Evolutionary conservation across 2,329 filamentous ascomycete genomes (phyloP).

Genomic region (Cercospora janseana): DNA sequence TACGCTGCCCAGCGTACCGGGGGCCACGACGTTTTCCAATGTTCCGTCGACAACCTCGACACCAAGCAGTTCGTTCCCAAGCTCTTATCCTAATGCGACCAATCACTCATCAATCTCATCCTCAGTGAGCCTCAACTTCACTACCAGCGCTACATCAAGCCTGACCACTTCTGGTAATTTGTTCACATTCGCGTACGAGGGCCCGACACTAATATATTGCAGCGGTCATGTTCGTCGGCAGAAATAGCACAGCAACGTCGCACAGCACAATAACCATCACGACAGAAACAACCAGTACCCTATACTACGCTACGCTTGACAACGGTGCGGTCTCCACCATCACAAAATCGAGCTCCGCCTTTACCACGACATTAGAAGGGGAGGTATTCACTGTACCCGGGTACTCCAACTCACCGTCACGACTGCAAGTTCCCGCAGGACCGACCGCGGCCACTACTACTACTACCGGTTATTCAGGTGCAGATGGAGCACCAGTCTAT

Average conservation of each 20-base stretch:
- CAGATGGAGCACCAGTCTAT: slow-evolving; percentile 11
- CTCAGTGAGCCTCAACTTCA: slow-evolving; percentile 4
- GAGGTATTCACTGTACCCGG: slow-evolving; percentile 27
- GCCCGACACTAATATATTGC: slow-evolving; percentile 15
- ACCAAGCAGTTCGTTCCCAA: slow-evolving; percentile 8
- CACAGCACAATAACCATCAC: slow-evolving; percentile 24
- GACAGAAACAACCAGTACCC: slow-evolving; percentile 13
- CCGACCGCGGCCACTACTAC: slow-evolving; percentile 20
- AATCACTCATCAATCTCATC: slow-evolving; percentile 13
- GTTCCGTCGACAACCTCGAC: slow-evolving; percentile 10
- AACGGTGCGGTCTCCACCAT: slow-evolving; percentile 31
- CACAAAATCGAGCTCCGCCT: slow-evolving; percentile 24
- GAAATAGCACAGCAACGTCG: slow-evolving; percentile 25
- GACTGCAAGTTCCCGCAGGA: slow-evolving; percentile 10
- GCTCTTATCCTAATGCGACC: slow-evolving; percentile 7
- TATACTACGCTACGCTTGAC: slow-evolving; percentile 30
- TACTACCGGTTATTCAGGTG: slow-evolving; percentile 15
- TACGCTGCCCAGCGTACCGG: slow-evolving; percentile 15
- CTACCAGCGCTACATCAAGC: slow-evolving; percentile 20
- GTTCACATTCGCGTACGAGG: neutral
- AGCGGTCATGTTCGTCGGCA: slow-evolving; percentile 24
- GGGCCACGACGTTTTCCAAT: slow-evolving; percentile 18
- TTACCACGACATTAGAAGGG: slow-evolving; percentile 31
- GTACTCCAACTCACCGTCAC: slow-evolving; percentile 13
- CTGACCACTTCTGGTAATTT: slow-evolving; percentile 31